phyloP scores from a whole-genome alignment of 2,329 filamentous ascomycete genomes.

The Aspergillus texensis region DNA sequence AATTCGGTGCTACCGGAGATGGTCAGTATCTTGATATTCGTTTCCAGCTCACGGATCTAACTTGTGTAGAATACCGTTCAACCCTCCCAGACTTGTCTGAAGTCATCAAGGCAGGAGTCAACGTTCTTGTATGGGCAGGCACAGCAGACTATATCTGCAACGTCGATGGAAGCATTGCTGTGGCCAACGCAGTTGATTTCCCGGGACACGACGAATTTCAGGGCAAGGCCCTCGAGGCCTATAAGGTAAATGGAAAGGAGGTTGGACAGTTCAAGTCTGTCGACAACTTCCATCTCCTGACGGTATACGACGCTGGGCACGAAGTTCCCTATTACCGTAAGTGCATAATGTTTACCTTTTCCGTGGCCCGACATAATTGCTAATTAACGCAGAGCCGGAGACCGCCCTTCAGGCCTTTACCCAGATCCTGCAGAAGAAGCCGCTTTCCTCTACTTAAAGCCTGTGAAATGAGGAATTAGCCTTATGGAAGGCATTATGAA shows the following conservation, averaged over 20 bases:
- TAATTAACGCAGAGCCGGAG: constrained; percentile 41
- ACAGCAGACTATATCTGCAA: constrained; percentile 64
- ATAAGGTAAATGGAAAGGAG: constrained; percentile 53
- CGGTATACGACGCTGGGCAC: constrained; percentile 53
- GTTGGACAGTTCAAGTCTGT: constrained; percentile 55
- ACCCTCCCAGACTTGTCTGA: constrained; percentile 48
- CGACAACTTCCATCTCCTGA: constrained; percentile 54
- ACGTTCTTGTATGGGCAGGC: constrained; percentile 58
- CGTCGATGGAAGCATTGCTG: constrained; percentile 55
- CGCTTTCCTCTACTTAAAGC: constrained; percentile 23
- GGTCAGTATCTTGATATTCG: constrained; percentile 21
- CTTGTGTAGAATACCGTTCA: constrained; percentile 42
- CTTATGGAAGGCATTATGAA: background rate
- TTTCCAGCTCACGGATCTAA: constrained; percentile 12
- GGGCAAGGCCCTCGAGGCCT: constrained; percentile 40
- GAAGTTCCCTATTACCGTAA: constrained; percentile 55
- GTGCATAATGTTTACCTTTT: constrained; percentile 13
- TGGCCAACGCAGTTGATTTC: constrained; percentile 52
- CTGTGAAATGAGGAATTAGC: too few species aligned
- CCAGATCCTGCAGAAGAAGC: constrained; percentile 44
- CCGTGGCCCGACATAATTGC: constrained; percentile 17
- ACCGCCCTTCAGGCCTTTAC: constrained; percentile 51
- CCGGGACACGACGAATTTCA: constrained; percentile 45
- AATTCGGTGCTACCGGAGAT: constrained; percentile 48
- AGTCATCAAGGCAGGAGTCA: constrained; percentile 53